These are phyloP conservation scores for Talaromyces sp. DNA, from an alignment of 2,329 filamentous ascomycete species.

Conservation along the genomic window DNA sequence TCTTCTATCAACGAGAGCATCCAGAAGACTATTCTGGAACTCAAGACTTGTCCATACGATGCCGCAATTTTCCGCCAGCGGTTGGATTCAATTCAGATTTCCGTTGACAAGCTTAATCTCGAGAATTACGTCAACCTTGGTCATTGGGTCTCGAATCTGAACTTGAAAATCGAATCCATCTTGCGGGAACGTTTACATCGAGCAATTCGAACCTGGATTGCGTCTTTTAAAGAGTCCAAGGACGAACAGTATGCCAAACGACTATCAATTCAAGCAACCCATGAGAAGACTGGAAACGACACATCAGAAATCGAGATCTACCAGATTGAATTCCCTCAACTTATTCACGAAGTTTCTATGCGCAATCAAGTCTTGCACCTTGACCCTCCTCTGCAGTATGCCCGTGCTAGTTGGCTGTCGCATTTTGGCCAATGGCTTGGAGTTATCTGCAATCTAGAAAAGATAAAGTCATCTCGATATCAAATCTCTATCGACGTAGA, in stretches of 20 bases:
- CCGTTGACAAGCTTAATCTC: constrained; percentile 92
- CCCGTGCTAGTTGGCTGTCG: constrained; percentile 86
- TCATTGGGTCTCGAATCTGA: constrained; percentile 85
- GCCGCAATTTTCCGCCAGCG: constrained; percentile 72
- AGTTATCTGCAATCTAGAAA: constrained; percentile 84
- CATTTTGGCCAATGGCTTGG: constrained; percentile 93
- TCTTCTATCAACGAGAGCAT: constrained; percentile 73
- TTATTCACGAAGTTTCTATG: constrained; percentile 93
- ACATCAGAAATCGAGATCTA: constrained; percentile 33
- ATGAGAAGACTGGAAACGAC: constrained; percentile 21
- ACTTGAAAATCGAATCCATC: constrained; percentile 75
- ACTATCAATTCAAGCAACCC: constrained; percentile 20
- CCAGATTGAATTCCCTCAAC: constrained; percentile 43
- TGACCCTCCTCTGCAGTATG: constrained; percentile 87
- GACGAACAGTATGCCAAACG: constrained; percentile 29
- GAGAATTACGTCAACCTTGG: constrained; percentile 93
- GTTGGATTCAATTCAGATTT: constrained; percentile 80
- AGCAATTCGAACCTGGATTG: constrained; percentile 82
- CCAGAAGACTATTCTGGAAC: constrained; percentile 76
- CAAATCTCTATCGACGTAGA: constrained; percentile 69
- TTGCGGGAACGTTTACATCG: constrained; percentile 77
- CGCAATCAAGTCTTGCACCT: constrained; percentile 96
- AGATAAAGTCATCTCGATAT: constrained; percentile 92
- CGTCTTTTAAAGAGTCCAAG: constrained; percentile 67
- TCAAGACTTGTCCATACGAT: constrained; percentile 81